These are phyloP conservation scores for Coprinopsis strossmayeri DNA, from an alignment of 768 basidiomycete species.

Conservation along the genomic window DNA sequence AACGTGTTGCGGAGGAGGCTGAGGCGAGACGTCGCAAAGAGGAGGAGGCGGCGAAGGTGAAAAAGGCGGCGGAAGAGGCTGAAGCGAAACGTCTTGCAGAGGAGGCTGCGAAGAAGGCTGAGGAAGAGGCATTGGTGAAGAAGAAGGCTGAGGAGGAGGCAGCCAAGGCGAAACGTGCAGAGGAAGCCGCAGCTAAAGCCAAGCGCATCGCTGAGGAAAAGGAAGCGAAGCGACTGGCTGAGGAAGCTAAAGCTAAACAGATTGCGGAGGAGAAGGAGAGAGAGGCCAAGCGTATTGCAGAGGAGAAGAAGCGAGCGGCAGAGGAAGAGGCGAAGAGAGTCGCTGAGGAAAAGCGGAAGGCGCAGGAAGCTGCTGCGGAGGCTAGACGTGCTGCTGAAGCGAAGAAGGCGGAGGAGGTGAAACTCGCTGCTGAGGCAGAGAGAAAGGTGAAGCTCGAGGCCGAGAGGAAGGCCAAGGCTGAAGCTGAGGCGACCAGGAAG, in stretches of 20 bases:
- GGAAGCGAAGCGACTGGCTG: neutral
- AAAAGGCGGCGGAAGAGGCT: slow-evolving; percentile 1
- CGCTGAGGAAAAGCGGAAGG: no score
- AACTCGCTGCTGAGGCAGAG: neutral
- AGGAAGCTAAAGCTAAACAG: neutral
- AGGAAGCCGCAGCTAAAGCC: neutral
- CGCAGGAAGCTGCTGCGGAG: no score
- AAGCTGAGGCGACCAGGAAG: slow-evolving; percentile 6
- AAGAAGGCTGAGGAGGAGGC: neutral
- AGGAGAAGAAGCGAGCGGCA: no score
- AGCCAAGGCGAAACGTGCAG: neutral
- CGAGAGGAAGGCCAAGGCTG: neutral
- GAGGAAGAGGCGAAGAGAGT: no score
- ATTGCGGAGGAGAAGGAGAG: no score
- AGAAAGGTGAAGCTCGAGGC: neutral
- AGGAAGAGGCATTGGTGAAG: neutral
- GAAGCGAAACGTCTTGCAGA: neutral
- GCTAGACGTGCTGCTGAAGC: neutral
- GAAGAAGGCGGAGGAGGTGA: slow-evolving; percentile 1
- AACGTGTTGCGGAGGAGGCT: slow-evolving; percentile 2
- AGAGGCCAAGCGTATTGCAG: no score
- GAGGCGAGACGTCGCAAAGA: slow-evolving; percentile 1
- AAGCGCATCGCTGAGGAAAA: neutral
- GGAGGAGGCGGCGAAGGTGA: slow-evolving; percentile 6
- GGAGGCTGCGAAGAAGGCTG: slow-evolving; percentile 3